Conservation (phyloP, 495 filamentous ascomycete genomes). For the Penicillium argentinense region DNA sequence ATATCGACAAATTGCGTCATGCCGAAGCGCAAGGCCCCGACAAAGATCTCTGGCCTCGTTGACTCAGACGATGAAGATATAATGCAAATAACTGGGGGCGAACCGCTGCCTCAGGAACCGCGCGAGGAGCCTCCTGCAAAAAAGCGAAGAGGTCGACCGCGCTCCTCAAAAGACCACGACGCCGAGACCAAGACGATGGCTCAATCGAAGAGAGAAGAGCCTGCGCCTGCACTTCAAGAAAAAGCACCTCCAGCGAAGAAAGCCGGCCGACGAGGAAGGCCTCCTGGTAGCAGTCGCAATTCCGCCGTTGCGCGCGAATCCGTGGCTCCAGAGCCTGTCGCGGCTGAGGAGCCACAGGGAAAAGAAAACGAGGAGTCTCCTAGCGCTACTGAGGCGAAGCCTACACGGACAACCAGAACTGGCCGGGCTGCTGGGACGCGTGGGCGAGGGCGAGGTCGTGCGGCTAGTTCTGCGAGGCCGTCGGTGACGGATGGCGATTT, state of each 20-base stretch:
- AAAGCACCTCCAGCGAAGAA: slow-evolving; percentile 37
- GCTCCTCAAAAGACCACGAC: slow-evolving; percentile 26
- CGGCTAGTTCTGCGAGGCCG: slow-evolving; percentile 26
- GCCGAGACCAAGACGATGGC: slow-evolving; percentile 21
- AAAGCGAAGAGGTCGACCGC: slow-evolving; percentile 42
- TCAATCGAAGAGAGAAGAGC: slow-evolving; percentile 16
- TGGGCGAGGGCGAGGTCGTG: slow-evolving; percentile 25
- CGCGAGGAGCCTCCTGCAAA: slow-evolving; percentile 40
- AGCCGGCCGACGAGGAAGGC: slow-evolving; percentile 36
- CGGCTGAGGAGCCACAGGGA: slow-evolving; percentile 6
- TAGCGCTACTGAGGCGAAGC: slow-evolving; percentile 3
- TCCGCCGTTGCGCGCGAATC: slow-evolving; percentile 21
- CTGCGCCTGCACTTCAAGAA: slow-evolving; percentile 26
- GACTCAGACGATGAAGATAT: slow-evolving; percentile 70
- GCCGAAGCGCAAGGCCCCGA: slow-evolving; percentile 53
- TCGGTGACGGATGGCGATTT: slow-evolving; percentile 47
- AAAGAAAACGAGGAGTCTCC: slow-evolving; percentile 26
- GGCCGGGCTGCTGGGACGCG: slow-evolving; percentile 26
- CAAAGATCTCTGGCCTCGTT: slow-evolving; percentile 60
- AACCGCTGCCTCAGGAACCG: slow-evolving; percentile 20
- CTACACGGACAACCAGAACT: slow-evolving; percentile 17
- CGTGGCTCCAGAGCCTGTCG: slow-evolving; percentile 3
- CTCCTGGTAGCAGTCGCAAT: slow-evolving; percentile 36
- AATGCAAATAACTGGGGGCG: slow-evolving; percentile 28
- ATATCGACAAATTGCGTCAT: slow-evolving; percentile 32